Conservation (phyloP, 2,329 filamentous ascomycete species). For the Sporothrix mexicana region DNA sequence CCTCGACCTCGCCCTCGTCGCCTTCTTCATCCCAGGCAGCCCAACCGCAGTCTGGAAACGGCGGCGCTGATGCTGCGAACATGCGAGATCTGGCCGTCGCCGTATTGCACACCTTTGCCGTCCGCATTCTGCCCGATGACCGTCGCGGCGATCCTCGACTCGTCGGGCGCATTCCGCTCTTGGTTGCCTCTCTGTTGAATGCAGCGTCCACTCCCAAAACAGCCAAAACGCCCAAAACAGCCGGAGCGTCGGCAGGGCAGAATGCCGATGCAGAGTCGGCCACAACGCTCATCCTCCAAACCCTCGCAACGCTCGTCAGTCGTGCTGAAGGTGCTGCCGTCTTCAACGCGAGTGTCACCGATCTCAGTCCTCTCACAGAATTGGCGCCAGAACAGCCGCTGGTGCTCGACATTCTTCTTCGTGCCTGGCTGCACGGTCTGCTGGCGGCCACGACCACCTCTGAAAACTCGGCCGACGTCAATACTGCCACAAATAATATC, state of each 20-base stretch:
- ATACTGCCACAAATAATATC: conserved; percentile 43
- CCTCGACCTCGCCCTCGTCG: neutral
- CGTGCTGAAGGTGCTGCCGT: conserved; percentile 56
- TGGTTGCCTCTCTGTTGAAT: conserved; percentile 60
- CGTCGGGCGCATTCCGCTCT: conserved; percentile 57
- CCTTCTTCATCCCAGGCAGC: conserved; percentile 39
- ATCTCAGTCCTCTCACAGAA: conserved; percentile 62
- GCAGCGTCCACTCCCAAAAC: neutral
- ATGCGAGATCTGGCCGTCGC: conserved; percentile 69
- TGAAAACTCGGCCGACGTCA: conserved; percentile 32
- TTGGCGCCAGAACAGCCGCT: conserved; percentile 60
- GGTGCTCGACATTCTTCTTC: conserved; percentile 61
- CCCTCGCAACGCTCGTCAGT: conserved; percentile 62
- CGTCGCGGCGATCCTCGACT: conserved; percentile 55
- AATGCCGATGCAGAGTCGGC: conserved; percentile 46
- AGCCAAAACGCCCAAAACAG: conserved; percentile 43
- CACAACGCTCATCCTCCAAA: conserved; percentile 59
- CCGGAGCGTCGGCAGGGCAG: neutral
- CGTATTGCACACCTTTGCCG: conserved; percentile 66
- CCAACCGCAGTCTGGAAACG: neutral
- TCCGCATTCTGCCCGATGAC: conserved; percentile 58
- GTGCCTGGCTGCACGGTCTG: conserved; percentile 59
- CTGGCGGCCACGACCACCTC: neutral
- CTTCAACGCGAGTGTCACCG: conserved; percentile 51
- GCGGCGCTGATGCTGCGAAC: conserved; percentile 55